Conservation (phyloP, 371 early-diverging fungal genomes). For the Phascolomyces articulosus region DNA sequence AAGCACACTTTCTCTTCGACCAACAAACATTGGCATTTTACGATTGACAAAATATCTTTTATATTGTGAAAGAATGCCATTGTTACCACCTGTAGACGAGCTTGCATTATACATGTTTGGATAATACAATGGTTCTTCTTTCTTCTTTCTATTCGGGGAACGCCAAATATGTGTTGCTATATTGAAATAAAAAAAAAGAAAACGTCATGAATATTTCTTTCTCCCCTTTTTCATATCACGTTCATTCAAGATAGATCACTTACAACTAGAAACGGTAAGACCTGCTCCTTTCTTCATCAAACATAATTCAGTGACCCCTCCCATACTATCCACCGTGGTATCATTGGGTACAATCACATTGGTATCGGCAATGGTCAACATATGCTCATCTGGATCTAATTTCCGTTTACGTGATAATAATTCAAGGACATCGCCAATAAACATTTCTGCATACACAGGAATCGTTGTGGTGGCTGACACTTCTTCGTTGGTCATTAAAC, state of each 20-base stretch:
- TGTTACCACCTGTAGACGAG: slow-evolving; percentile 30
- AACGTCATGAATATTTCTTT: no score
- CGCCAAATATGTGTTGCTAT: slow-evolving; percentile 50
- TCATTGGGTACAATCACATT: slow-evolving; percentile 76
- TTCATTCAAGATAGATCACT: slow-evolving; percentile 12
- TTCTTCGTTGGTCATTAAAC: slow-evolving; percentile 60
- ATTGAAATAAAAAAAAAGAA: not conserved
- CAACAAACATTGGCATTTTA: slow-evolving; percentile 81
- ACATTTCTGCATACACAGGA: slow-evolving; percentile 72
- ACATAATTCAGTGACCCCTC: slow-evolving; percentile 69
- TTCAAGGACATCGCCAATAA: slow-evolving; percentile 83
- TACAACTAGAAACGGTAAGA: slow-evolving; percentile 58
- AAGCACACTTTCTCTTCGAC: slow-evolving; percentile 81
- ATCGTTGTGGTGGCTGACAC: slow-evolving; percentile 88
- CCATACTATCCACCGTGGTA: slow-evolving; percentile 74
- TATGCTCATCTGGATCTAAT: slow-evolving; percentile 81
- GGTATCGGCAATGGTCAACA: slow-evolving; percentile 78
- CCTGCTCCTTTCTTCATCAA: slow-evolving; percentile 69
- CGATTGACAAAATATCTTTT: slow-evolving; percentile 75
- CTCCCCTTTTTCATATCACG: not conserved
- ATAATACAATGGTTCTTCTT: slow-evolving; percentile 52
- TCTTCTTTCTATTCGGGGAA: slow-evolving; percentile 51
- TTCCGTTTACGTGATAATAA: slow-evolving; percentile 86
- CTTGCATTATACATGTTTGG: slow-evolving; percentile 22
- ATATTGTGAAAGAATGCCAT: slow-evolving; percentile 46